Conservation (phyloP, 306 rosid species). For the Begonia peltatifolia region DNA sequence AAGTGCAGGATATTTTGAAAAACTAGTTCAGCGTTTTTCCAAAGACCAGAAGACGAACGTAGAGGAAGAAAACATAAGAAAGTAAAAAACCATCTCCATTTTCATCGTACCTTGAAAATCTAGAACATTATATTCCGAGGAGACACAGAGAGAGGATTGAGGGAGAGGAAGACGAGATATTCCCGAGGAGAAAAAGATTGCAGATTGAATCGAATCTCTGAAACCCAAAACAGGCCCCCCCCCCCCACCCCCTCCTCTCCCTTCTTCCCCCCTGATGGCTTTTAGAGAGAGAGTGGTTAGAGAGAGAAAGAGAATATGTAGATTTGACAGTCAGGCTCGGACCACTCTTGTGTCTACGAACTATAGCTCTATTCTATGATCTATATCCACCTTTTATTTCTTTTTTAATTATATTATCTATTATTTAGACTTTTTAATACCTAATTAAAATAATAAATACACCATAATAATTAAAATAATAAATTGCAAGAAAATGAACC, state of each 20-base stretch:
- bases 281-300: constrained; percentile 6
- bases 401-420: too few relatives aligned
- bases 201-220: constrained; percentile 65
- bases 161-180: constrained; percentile 16
- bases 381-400: constrained; percentile 15
- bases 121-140: constrained; percentile 50
- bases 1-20: too few relatives aligned
- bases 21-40: too few relatives aligned
- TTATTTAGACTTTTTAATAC: too few relatives aligned
- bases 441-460: too few relatives aligned
- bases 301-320: constrained; percentile 49
- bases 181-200: constrained; percentile 49
- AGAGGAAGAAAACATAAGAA: too few relatives aligned
- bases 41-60: background rate
- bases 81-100: too few relatives aligned
- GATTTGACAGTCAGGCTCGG: constrained; percentile 94
- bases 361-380: constrained; percentile 24
- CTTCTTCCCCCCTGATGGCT: constrained; percentile 21
- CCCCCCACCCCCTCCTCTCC: constrained; percentile 25
- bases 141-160: constrained; percentile 15
- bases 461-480: too few relatives aligned
- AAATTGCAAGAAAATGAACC: too few relatives aligned
- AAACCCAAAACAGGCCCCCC: constrained; percentile 17
- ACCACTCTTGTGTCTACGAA: constrained; percentile 31
- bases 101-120: constrained; percentile 68